These are phyloP conservation scores for Cercospora canescens DNA, from an alignment of 2,329 filamentous ascomycete genomes.

Conservation along the genomic window DNA sequence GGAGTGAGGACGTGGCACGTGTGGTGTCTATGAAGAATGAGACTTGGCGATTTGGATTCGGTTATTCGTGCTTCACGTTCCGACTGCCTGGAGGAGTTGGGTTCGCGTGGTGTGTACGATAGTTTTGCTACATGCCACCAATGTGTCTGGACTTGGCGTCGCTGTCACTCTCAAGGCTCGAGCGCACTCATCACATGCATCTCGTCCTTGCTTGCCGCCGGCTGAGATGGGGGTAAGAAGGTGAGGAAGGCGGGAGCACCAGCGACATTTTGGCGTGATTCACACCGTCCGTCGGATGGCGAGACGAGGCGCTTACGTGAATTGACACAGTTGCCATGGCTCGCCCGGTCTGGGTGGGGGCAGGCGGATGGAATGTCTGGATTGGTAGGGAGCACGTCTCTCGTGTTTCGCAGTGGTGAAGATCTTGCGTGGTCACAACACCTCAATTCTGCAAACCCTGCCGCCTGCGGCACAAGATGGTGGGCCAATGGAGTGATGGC, in stretches of 20 bases:
- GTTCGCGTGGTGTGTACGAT: neutral
- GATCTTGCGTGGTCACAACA: neutral
- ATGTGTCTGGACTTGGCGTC: neutral
- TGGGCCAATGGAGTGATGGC: neutral
- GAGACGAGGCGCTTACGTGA: neutral
- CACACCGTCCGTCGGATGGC: neutral
- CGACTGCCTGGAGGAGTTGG: neutral
- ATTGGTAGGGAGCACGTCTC: neutral
- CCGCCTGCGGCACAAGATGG: neutral
- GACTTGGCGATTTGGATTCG: neutral
- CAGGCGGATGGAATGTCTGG: neutral
- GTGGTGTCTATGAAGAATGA: neutral
- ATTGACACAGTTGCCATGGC: neutral
- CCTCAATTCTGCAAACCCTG: neutral
- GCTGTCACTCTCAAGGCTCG: too few species aligned
- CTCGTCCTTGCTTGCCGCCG: neutral
- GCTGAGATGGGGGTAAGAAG: neutral
- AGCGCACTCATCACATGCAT: neutral
- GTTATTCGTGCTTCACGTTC: neutral
- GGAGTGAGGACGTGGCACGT: constrained; percentile 26
- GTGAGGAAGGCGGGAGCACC: neutral
- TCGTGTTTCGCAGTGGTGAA: neutral
- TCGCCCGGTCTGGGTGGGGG: neutral
- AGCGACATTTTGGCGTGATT: neutral
- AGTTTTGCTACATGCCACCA: neutral